phyloP scores from a whole-genome alignment of 2,329 filamentous ascomycete species.

The Ophiostoma piceae region DNA sequence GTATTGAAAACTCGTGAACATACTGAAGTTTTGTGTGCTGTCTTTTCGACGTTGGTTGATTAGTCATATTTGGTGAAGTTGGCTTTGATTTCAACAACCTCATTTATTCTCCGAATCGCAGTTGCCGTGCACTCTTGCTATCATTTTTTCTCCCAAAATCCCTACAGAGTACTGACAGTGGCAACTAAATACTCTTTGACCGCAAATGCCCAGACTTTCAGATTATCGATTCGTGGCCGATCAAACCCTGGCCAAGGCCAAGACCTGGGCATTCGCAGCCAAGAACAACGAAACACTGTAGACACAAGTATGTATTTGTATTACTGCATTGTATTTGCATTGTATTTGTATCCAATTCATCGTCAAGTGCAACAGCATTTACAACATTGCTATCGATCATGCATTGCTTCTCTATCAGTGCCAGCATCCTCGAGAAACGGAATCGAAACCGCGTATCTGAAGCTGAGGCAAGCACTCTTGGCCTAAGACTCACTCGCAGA shows the following conservation, averaged over 20 bases:
- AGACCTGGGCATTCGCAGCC: not conserved
- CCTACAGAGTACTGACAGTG: not conserved
- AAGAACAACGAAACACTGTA: constrained; percentile 4
- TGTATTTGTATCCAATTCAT: not conserved
- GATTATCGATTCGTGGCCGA: not conserved
- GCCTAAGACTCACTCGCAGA: not conserved
- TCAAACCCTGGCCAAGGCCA: constrained; percentile 4
- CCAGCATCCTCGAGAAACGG: not conserved
- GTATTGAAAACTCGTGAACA: not conserved
- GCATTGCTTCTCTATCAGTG: not conserved
- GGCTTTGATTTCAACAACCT: not conserved
- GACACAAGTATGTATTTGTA: not conserved
- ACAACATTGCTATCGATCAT: not conserved
- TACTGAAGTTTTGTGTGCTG: too few relatives aligned
- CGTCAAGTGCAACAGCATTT: not conserved
- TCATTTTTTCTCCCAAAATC: not conserved
- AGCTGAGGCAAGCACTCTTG: not conserved
- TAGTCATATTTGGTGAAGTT: not conserved
- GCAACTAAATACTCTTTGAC: not conserved
- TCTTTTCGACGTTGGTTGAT: not conserved
- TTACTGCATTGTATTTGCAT: not conserved
- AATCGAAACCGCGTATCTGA: not conserved
- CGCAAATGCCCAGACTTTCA: constrained; percentile 1
- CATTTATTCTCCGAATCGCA: not conserved
- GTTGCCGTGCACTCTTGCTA: not conserved